Base-by-base conservation (phyloP, 768 basidiomycete genomes). In the Rhizopogon rudus region DNA sequence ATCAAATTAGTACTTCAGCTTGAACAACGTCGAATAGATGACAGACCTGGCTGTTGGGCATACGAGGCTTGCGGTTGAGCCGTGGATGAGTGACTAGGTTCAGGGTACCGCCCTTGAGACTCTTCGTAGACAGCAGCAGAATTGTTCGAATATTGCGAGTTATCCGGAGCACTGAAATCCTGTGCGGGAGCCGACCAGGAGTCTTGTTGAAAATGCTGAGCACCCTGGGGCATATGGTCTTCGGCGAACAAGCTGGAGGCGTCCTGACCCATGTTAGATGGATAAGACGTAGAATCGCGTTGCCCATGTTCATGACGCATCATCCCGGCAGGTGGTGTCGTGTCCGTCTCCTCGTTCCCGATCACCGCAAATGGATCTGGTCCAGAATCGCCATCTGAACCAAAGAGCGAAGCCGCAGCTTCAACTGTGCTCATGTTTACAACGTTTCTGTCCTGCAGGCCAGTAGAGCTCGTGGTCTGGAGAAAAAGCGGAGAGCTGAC, bases 381-480 rank as follows among this genome's bases (percentile, higher is more conserved):
- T 16, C 73, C 73, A 50, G 81, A 64, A 65, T 89, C 86, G 39
- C 60, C 61, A 33, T 81, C 81, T 51, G 80, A 71, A 58, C 83
- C 87, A 75, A 93, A 93, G 44, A 93, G 85, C 55, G 87, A 84
- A 51, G 89, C 86, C 37, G 91, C 91, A 61, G 87, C 84, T 75
- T 90, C 88, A 54, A 86, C 82, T 61, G 77, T 75, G 67, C 75
- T 80, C 86, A 87, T 87, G 64, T 64, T 62, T 69, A 60, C 67
- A 72, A 61, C 69, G 68, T 71, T 68, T 65, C 52, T 44, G 48
- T 44, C 39, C 50, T 59, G 53, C 44, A 44, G 57, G 42, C 53
- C 29, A 61, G 44, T 61, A 22, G 37, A 22, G 35, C 35, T 53
- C 40, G 59, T 57, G 42, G 52, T 51, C 49, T 46, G 25, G 40